Percentiles rank a stretch among this genome's conserved stretches.
Evolutionary conservation across 768 basidiomycete species (phyloP).

Genomic region (Pleurotus cornucopiae): DNA sequence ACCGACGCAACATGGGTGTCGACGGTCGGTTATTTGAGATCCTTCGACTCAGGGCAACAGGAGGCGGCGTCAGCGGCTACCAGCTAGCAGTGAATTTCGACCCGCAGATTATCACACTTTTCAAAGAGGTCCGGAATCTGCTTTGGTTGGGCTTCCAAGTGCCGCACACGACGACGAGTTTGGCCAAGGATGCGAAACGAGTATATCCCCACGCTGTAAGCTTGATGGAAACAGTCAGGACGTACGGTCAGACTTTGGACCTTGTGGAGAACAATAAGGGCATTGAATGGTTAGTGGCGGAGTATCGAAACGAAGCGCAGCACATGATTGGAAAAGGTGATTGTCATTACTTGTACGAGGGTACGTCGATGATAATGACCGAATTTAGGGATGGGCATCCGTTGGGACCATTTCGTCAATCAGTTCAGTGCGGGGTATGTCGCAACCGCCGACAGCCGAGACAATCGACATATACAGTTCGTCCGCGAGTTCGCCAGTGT

Average conservation of each 20-base stretch:
- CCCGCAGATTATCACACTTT: slow-evolving; percentile 95
- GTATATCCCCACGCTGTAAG: slow-evolving; percentile 98
- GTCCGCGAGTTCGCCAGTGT: slow-evolving; percentile 94
- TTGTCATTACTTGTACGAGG: slow-evolving; percentile 15
- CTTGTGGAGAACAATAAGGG: slow-evolving; percentile 87
- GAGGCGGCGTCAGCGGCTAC: slow-evolving; percentile 52
- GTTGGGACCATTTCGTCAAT: slow-evolving; percentile 97
- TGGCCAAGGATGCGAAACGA: slow-evolving; percentile 98
- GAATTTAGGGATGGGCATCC: slow-evolving; percentile 79
- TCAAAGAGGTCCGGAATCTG: slow-evolving; percentile 96
- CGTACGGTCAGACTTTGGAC: slow-evolving; percentile 93
- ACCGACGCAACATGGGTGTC: slow-evolving; percentile 86
- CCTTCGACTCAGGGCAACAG: slow-evolving; percentile 45
- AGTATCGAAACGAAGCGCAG: slow-evolving; percentile 90
- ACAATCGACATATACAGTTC: slow-evolving; percentile 89
- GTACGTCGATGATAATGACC: neutral
- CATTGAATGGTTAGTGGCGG: slow-evolving; percentile 92
- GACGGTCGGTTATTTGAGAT: slow-evolving; percentile 93
- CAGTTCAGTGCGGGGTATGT: slow-evolving; percentile 86
- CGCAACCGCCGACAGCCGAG: slow-evolving; percentile 66
- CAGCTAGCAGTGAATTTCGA: slow-evolving; percentile 97
- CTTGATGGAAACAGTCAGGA: slow-evolving; percentile 98
- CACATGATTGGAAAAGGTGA: slow-evolving; percentile 87
- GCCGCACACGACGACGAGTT: slow-evolving; percentile 89
- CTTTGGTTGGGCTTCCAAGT: slow-evolving; percentile 96